Conservation (phyloP, 2,329 filamentous ascomycete species). For the Neonectria hederae region DNA sequence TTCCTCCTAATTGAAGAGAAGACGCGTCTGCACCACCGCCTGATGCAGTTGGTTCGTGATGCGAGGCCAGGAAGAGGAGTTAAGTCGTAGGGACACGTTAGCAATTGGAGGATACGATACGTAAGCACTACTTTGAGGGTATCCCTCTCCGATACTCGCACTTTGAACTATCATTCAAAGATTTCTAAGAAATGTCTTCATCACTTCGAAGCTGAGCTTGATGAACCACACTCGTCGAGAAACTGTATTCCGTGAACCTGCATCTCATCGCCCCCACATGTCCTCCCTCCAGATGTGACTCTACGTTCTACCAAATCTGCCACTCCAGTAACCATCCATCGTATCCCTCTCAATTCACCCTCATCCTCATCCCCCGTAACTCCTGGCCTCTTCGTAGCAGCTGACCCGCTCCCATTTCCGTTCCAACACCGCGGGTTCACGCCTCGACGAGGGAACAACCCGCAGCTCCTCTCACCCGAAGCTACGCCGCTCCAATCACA, state of each 20-base stretch:
- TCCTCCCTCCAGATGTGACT: background rate
- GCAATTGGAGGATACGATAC: too few relatives aligned
- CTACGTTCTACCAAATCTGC: background rate
- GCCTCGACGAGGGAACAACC: background rate
- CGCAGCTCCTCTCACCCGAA: conserved; percentile 45
- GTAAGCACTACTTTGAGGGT: too few relatives aligned
- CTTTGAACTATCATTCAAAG: background rate
- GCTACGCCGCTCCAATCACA: conserved; percentile 51
- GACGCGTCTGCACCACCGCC: too few relatives aligned
- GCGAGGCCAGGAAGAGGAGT: too few relatives aligned
- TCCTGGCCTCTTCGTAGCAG: background rate
- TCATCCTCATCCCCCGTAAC: background rate
- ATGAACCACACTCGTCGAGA: background rate
- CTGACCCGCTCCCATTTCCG: background rate
- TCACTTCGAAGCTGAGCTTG: background rate
- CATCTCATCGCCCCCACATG: background rate
- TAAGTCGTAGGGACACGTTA: too few relatives aligned
- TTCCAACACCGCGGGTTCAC: background rate
- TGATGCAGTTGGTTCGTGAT: too few relatives aligned
- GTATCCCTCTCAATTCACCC: background rate
- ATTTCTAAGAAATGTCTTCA: background rate
- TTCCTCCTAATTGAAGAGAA: too few relatives aligned
- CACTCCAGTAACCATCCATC: background rate
- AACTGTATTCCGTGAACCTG: background rate
- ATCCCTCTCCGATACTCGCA: too few relatives aligned